Evolutionary conservation across 2,329 filamentous ascomycete genomes (phyloP), one percentile per base, ranked within the genome.

Genomic region (Paraconiothyrium sp.): DNA sequence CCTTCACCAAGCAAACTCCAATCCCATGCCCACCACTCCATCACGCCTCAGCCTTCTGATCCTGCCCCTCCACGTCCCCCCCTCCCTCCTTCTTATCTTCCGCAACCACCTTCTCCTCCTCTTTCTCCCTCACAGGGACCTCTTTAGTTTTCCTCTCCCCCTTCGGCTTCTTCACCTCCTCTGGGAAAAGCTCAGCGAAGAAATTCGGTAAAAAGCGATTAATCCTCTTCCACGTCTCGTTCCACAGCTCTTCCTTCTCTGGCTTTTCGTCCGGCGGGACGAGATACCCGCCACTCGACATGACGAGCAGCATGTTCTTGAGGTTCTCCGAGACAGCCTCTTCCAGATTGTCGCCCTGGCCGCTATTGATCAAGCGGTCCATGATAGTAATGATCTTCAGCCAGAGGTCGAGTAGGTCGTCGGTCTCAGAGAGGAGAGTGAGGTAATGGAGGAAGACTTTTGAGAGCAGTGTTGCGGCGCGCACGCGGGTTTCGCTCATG

Each of bases 401-500:
- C 95, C 95, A 99, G 11, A 98, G 84, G 74, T 95, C 92, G 43
- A 97, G 82, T 88, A 98, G 93, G 22, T 92, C 93, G 24, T 94
- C 91, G 87, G 92, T 94, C 68, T 93, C 90, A 4, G 90, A 91
- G 32, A 97, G 84, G 41, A 94, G 83, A 2, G 94, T 92, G 3
- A 98, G 84, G 77, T 97, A 98, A 76, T 97, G 94, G 62, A 99
- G 80, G 80, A 97, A 99, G 2, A 97, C 94, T 78, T 96, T 97
- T 83, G 92, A 97, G 14, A 99, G 85, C 54, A 99, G 83, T 10
- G 92, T 97, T 0, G 94, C 92, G 1, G 92, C 92, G 73, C 97
- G 92, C 0, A 98, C 92, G 47, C 95, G 86, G 55, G 95, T 98
- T 79, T 98, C 94, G 67, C 92, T 92, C 95, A 99, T 99, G 41